Percentiles rank a stretch among this genome's conserved stretches.
phyloP scores from a whole-genome alignment of 306 rosid species.

The Neltuma alba region DNA sequence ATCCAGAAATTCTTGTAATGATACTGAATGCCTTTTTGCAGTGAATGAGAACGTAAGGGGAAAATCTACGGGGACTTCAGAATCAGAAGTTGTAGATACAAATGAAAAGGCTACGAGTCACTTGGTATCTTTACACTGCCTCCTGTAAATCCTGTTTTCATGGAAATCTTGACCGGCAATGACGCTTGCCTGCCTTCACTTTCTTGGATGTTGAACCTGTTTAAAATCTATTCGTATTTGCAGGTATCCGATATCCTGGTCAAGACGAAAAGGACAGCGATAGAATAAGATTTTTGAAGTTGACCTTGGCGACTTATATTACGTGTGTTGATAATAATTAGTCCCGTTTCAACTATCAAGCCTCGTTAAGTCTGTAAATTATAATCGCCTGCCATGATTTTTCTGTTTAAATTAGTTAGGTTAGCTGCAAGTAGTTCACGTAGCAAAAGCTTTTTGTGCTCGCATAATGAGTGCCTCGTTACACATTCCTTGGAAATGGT shows the following conservation, averaged over 20 bases:
- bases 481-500: neutral
- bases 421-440: neutral
- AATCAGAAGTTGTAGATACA: conserved; percentile 52
- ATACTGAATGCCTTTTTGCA: conserved; percentile 44
- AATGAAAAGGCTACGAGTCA: conserved; percentile 43
- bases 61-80: conserved; percentile 39
- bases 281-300: conserved; percentile 18
- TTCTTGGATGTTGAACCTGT: neutral
- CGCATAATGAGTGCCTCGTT: neutral
- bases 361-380: conserved; percentile 27
- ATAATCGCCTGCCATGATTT: conserved; percentile 5
- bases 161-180: neutral
- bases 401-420: neutral
- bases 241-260: conserved; percentile 39
- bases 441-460: neutral
- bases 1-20: conserved; percentile 21
- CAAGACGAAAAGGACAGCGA: conserved; percentile 34
- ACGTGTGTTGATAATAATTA: conserved; percentile 7
- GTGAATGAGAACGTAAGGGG: conserved; percentile 38
- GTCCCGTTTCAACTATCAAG: neutral
- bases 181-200: neutral
- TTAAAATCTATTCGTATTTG: conserved; percentile 32
- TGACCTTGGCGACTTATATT: neutral
- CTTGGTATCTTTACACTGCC: conserved; percentile 9
- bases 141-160: conserved; percentile 2